Base-by-base conservation (phyloP, 2,329 filamentous ascomycete genomes). In the Cryphonectria japonica region DNA sequence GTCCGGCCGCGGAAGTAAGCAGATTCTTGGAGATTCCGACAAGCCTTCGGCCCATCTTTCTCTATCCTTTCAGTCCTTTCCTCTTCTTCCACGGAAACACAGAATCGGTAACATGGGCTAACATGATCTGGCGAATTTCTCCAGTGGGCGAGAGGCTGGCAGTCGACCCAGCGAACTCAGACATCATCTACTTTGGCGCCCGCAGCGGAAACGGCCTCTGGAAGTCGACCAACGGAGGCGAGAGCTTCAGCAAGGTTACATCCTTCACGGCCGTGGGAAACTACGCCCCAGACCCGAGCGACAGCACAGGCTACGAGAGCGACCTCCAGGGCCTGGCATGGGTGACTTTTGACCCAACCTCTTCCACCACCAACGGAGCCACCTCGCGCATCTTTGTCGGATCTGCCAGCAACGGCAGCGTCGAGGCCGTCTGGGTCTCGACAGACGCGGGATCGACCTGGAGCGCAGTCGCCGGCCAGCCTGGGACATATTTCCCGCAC, bases 141-240 rank as follows among this genome's bases (percentile, higher is more conserved):
- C 1, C 43, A 62, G 67, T 85, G 78, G 88, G 88, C 22, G 88
- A 89, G 76, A 83, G 87, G 19, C 83, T 89, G 6, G 87, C 86
- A 2, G 83, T 89, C 11, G 87, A 89, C 75, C 87, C 87, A 1
- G 83, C 85, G 62, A 86, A 87, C 74, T 84, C 86, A 52, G 82
- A 86, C 39, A 85, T 89, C 71, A 75, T 89, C 34, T 89, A 87
- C 76, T 88, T 89, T 69, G 88, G 87, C 2, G 86, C 87, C 1
- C 83, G 87, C 60, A 88, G 85, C 71, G 87, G 87, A 7, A 84
- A 89, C 46, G 88, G 88, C 2, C 79, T 90, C 2, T 89, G 85
- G 83, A 88, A 86, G 78, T 87, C 85, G 69, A 86, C 83, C 4
- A 85, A 90, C 73, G 84, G 83, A 16, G 88, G 87, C n/a, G 82